phyloP scores from a whole-genome alignment of 163 green algal genomes.

The Smithsoniella earleae region DNA sequence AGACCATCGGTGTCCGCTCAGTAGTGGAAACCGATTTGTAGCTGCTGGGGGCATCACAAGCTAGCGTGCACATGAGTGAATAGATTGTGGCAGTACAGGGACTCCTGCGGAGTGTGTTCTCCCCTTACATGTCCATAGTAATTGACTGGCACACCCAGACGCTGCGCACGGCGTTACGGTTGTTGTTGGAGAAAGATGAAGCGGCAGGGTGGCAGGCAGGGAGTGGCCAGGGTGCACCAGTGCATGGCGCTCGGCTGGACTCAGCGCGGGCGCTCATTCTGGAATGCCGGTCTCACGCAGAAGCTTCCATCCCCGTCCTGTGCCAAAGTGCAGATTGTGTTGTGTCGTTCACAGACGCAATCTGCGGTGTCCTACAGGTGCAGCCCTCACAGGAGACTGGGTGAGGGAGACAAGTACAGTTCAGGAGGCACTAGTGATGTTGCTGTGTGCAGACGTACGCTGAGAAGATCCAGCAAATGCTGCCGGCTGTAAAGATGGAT shows the following conservation, averaged over 20 bases:
- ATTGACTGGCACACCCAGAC: conserved; percentile 1
- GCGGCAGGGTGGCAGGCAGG: background rate
- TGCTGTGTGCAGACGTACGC: conserved; percentile 13
- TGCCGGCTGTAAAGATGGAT: background rate
- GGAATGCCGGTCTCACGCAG: background rate
- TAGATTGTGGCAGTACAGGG: no score
- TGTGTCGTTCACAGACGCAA: background rate
- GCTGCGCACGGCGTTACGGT: background rate
- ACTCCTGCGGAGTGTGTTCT: background rate
- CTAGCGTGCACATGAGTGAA: no score
- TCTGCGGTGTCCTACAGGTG: conserved; percentile 1
- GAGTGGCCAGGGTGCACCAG: background rate
- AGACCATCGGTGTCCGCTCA: no score
- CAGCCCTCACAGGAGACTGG: no score
- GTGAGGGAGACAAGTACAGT: no score
- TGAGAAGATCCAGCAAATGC: background rate
- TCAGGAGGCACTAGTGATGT: no score
- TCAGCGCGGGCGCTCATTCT: conserved; percentile 10
- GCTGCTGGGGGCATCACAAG: no score
- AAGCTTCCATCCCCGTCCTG: background rate
- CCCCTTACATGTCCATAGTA: background rate
- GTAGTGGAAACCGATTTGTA: no score
- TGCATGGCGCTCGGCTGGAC: background rate
- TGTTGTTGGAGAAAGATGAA: background rate
- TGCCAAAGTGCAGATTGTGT: background rate